These are phyloP conservation scores for Silene conica DNA, from an alignment of 148 eudicot species.

Conservation along the genomic window DNA sequence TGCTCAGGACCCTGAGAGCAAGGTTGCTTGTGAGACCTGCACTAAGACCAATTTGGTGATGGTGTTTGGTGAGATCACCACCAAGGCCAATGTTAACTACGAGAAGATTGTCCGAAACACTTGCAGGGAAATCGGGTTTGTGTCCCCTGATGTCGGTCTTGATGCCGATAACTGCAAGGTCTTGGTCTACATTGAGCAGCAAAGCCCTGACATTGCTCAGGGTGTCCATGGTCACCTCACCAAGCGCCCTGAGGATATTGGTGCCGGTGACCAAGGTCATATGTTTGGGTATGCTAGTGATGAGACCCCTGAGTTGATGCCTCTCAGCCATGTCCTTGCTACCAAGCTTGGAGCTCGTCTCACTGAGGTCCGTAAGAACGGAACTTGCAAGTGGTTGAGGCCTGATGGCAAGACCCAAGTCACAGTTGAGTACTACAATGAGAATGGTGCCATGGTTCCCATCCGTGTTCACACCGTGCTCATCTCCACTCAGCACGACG, in stretches of 20 bases:
- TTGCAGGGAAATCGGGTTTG: conserved; percentile 32
- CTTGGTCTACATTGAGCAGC: conserved; percentile 47
- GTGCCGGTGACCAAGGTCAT: conserved; percentile 48
- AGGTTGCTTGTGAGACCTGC: conserved; percentile 51
- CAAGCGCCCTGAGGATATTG: conserved; percentile 36
- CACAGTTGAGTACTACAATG: conserved; percentile 37
- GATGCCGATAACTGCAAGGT: conserved; percentile 42
- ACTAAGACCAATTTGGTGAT: conserved; percentile 41
- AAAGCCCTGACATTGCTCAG: conserved; percentile 48
- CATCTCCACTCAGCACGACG: conserved; percentile 38
- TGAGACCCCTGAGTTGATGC: conserved; percentile 49
- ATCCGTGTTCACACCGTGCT: conserved; percentile 38
- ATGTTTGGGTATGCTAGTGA: conserved; percentile 55
- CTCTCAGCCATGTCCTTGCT: conserved; percentile 37
- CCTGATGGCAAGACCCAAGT: conserved; percentile 42
- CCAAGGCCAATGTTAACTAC: conserved; percentile 33
- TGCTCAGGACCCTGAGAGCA: conserved; percentile 44
- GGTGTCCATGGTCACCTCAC: conserved; percentile 38
- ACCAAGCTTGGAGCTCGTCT: conserved; percentile 37
- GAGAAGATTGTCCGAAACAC: conserved; percentile 38
- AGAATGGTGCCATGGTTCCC: conserved; percentile 39
- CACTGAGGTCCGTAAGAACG: conserved; percentile 38
- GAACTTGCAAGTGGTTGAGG: conserved; percentile 41
- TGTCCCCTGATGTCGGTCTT: conserved; percentile 35
- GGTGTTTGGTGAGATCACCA: conserved; percentile 41